These are phyloP conservation scores for Trypanosoma scelopori DNA, from an alignment of 208 protist species.

Conservation along the genomic window DNA sequence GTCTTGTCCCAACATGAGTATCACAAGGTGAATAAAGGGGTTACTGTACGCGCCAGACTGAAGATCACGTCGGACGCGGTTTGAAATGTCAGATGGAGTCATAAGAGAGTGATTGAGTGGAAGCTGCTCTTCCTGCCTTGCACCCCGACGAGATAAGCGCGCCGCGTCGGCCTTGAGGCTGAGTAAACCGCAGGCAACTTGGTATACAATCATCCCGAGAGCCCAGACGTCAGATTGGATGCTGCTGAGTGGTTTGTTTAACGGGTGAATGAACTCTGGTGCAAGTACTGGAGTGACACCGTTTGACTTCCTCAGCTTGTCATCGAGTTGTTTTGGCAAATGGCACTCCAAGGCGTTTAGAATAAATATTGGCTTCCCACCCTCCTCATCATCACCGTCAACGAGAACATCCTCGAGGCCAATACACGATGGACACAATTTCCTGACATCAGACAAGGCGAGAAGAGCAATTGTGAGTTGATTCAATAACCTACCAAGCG, in stretches of 20 bases:
- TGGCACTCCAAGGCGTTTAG: constrained; percentile 9
- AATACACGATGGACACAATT: constrained; percentile 25
- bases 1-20: constrained; percentile 70
- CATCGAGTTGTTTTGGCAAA: neutral
- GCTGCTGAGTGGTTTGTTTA: neutral
- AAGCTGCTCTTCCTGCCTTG: constrained; percentile 16
- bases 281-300: constrained; percentile 1
- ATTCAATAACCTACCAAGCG: constrained; percentile 35
- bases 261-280: constrained; percentile 1
- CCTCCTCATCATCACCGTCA: constrained; percentile 25
- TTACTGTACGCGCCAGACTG: constrained; percentile 50
- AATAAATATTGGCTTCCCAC: constrained; percentile 38
- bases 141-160: neutral
- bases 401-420: constrained; percentile 52
- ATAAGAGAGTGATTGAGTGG: constrained; percentile 55
- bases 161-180: constrained; percentile 13
- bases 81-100: constrained; percentile 48
- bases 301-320: neutral
- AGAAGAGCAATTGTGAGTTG: constrained; percentile 37
- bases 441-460: constrained; percentile 16
- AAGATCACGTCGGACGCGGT: constrained; percentile 41
- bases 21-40: constrained; percentile 39
- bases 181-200: constrained; percentile 38
- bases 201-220: constrained; percentile 53
- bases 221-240: constrained; percentile 53